A percentile compares a stretch with the other conserved stretches of the same genome.
Conservation (phyloP, 2,329 filamentous ascomycete species). For the Hypoxylon sp. region DNA sequence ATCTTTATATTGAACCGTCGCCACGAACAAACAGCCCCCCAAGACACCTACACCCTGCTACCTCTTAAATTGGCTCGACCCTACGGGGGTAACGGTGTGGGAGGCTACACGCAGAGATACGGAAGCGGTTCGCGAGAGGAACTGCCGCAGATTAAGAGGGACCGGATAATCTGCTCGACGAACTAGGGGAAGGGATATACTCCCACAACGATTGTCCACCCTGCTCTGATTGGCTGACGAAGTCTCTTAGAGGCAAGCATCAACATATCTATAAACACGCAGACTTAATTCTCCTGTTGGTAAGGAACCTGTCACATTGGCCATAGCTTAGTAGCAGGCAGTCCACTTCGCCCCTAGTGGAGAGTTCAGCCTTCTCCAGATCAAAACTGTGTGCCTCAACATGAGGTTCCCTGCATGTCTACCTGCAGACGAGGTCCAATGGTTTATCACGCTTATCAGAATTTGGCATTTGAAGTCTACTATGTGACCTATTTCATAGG, state of each 20-base stretch:
- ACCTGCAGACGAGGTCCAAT: background rate
- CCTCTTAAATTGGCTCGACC: background rate
- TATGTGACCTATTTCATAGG: background rate
- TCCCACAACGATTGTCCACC: slow-evolving; percentile 17
- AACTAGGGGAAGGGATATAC: slow-evolving; percentile 34
- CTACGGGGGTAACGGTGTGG: background rate
- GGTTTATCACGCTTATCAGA: background rate
- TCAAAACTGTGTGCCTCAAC: background rate
- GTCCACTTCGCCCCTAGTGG: background rate
- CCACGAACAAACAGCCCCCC: background rate
- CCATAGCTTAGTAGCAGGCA: background rate
- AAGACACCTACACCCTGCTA: background rate
- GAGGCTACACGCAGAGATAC: slow-evolving; percentile 1
- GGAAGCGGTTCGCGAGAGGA: slow-evolving; percentile 30
- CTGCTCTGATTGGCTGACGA: slow-evolving; percentile 22
- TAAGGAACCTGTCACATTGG: slow-evolving; percentile 11
- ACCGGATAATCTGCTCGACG: slow-evolving; percentile 36
- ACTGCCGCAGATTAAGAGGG: slow-evolving; percentile 39
- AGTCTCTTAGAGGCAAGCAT: background rate
- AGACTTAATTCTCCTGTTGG: background rate
- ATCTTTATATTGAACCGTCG: slow-evolving; percentile 18
- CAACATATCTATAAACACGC: slow-evolving; percentile 6
- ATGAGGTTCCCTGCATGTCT: background rate
- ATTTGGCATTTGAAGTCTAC: background rate
- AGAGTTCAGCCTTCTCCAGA: background rate